Evolutionary conservation across 78 protist species (phyloP).

Genomic region (Polysphondylium violaceum): DNA sequence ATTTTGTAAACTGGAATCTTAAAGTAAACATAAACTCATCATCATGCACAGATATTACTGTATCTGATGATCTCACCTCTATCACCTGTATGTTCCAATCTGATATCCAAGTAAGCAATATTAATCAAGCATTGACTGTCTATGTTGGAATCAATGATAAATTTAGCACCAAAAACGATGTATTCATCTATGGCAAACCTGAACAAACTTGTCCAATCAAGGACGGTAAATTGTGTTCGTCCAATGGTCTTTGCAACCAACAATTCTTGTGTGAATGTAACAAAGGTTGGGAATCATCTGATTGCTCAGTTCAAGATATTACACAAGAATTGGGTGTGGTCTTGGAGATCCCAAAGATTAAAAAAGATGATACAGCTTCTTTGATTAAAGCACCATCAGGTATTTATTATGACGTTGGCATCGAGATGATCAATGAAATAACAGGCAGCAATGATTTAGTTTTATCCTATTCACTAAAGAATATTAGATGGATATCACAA

Average conservation of each 20-base stretch:
- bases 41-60: no score
- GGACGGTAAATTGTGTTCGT: not conserved
- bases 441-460: not conserved
- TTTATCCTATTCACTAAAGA: not conserved
- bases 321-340: no score
- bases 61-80: no score
- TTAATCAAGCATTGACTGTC: no score
- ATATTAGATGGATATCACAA: slow-evolving; percentile 4
- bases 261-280: not conserved
- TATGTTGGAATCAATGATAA: no score
- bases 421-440: not conserved
- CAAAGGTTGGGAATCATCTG: not conserved
- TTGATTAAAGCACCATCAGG: not conserved
- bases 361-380: not conserved
- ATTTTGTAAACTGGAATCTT: not conserved
- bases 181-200: not conserved
- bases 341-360: not conserved
- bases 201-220: not conserved
- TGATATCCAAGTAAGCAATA: no score
- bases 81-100: no score
- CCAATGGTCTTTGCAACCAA: not conserved
- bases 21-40: not conserved
- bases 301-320: not conserved
- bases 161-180: no score
- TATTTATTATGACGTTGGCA: not conserved